Percentiles rank a stretch among this genome's conserved stretches.
Conservation (phyloP, 495 filamentous ascomycete genomes). For the Hyaloscypha variabilis region DNA sequence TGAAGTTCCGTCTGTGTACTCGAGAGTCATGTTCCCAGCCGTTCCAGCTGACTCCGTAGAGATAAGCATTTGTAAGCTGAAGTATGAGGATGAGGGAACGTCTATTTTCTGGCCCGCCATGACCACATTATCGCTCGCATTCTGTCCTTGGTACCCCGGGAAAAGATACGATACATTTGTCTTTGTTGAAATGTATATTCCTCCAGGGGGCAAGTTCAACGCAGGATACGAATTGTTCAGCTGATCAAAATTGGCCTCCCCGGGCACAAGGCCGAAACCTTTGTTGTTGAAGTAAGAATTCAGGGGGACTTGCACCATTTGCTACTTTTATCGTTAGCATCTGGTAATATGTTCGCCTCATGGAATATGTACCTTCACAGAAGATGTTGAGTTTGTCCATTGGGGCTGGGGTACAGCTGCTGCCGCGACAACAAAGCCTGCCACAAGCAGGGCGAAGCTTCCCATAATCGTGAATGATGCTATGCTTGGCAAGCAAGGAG, state of each 20-base stretch:
- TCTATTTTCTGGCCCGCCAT: conserved; percentile 44
- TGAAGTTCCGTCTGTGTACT: conserved; percentile 46
- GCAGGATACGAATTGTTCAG: conserved; percentile 48
- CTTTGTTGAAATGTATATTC: conserved; percentile 39
- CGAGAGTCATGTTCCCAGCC: conserved; percentile 47
- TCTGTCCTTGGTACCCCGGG: conserved; percentile 45
- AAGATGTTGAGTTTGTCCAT: conserved; percentile 14
- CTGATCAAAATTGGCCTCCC: conserved; percentile 45
- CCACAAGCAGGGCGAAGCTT: neutral
- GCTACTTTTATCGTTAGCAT: neutral
- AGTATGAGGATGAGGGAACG: conserved; percentile 39
- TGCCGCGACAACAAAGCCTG: conserved; percentile 8
- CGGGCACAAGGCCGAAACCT: conserved; percentile 44
- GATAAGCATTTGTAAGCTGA: conserved; percentile 51
- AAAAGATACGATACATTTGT: conserved; percentile 49
- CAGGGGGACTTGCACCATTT: conserved; percentile 36
- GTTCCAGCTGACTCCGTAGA: conserved; percentile 47
- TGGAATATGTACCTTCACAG: conserved; percentile 2
- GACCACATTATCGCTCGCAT: conserved; percentile 46
- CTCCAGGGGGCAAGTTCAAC: conserved; percentile 37
- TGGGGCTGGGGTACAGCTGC: conserved; percentile 4
- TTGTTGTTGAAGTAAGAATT: conserved; percentile 45
- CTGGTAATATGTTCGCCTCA: too few relatives aligned
- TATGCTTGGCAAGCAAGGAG: conserved; percentile 2
- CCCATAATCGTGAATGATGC: conserved; percentile 7